phyloP scores from a whole-genome alignment of 768 basidiomycete species.

The Suillus fuscotomentosus region DNA sequence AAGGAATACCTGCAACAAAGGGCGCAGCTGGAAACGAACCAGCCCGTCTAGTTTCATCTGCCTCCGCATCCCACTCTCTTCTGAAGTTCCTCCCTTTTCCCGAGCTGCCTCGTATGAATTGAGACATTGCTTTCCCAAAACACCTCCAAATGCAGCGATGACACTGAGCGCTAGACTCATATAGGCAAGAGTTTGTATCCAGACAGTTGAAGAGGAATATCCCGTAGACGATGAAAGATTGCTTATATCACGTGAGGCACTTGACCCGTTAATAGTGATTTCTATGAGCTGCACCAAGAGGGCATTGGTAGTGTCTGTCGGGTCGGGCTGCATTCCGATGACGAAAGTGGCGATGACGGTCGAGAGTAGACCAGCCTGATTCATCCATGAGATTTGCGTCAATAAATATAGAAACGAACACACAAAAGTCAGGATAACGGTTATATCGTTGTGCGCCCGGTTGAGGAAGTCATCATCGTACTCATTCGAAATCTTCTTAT shows the following conservation, averaged over 20 bases:
- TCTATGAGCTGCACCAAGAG: too few species aligned
- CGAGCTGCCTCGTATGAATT: background rate
- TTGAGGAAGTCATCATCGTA: background rate
- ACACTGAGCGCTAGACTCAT: too few species aligned
- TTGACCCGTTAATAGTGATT: too few species aligned
- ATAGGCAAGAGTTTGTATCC: too few species aligned
- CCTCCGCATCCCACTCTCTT: too few species aligned
- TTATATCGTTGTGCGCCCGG: background rate
- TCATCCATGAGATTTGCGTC: background rate
- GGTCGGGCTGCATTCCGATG: background rate
- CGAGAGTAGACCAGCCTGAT: background rate
- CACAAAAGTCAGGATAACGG: background rate
- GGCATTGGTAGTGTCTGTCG: too few species aligned
- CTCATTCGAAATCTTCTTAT: background rate
- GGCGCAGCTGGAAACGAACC: background rate
- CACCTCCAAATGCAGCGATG: too few species aligned
- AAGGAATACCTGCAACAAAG: constrained; percentile 12
- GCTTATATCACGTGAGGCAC: too few species aligned
- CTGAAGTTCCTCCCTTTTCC: background rate
- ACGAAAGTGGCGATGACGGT: background rate
- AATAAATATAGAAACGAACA: background rate
- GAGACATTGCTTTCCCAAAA: background rate
- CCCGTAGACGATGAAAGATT: too few species aligned
- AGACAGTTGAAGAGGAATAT: too few species aligned
- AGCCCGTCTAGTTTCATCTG: constrained; percentile 17